Evolutionary conservation across 2,329 filamentous ascomycete genomes (phyloP), one percentile per base, ranked within the genome.

Genomic region (Aspergillus sp.): DNA sequence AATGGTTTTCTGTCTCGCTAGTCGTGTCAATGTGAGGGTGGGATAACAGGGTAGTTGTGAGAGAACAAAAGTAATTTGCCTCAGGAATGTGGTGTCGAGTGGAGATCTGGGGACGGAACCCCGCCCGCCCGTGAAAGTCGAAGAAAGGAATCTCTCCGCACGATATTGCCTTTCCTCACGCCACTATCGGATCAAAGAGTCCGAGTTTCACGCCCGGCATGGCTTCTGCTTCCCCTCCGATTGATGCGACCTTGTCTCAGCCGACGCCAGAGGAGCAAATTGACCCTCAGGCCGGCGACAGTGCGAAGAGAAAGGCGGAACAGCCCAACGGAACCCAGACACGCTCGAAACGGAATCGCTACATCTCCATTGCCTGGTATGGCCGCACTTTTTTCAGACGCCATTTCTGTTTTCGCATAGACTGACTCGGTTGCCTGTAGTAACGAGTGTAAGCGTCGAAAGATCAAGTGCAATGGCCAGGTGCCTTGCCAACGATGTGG

Each of bases 391-490:
- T 19, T 53, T 52, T 54, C 50, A 23, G 49, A 57, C 53, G 31
- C 47, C 51, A 53, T 28, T 52, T 34, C 45, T 23, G 46, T 54
- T 30, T 30, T 25, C 3, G 17, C 19, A 15, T 23, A 34, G 19
- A 23, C 25, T 43, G 19, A 3, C 38, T 51, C 34, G 34, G 34
- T 41, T 41, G 11, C 11, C 34, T 41, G 11, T 68, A 86, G 85
- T 71, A 88, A 89, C 72, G 85, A 88, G 69, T 88, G 86, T 77
- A 88, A 88, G 73, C 79, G 87, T 53, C 82, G 87, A 60, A 89
- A 89, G 78, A 89, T 89, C 74, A 89, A 88, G 65, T 88, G 87
- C 77, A 89, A 89, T 76, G 87, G 87, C 47, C 83, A 89, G 72
- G 83, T 82, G 15, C 87, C 87, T 13, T 89, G 87, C 69, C 85